Evolutionary conservation across 768 basidiomycete species (phyloP), one percentile per base, ranked within the genome.

Genomic region (Boletus pseudopeckii): DNA sequence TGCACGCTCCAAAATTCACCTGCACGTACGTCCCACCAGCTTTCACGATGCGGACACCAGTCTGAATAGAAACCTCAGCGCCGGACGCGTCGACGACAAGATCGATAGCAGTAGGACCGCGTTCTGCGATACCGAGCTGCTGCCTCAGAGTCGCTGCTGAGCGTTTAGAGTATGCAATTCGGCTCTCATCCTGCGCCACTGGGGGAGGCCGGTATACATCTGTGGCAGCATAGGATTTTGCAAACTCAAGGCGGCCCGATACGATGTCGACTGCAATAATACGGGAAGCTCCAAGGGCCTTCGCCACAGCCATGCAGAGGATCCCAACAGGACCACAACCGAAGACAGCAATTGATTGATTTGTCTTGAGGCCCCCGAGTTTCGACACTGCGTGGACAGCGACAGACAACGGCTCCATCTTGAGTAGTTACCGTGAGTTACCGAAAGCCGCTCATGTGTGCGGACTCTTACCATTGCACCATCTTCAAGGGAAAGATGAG

Each of bases 381-480:
- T 80, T 90, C 48, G 83, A 78, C 30, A 97, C 87, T 0, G 92
- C 87, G 70, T 98, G 95, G 13, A 97, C 81, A 4, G 84, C 96
- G 24, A 98, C 96, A 22, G 95, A 85, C 38, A 98, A 81, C 5
- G 96, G 96, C 70, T 98, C 96, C 76, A 97, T 93, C 91, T 92
- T 54, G 18, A 44, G 22, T 4, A 26, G 24, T 53, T 39, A 28
- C 39, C 32, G n/a, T 55, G 17, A 59, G 44, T 45, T 41, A 48
- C 18, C 15, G 32, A 42, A 45, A 55, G 32, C 4, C 3, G 18
- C 14, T 33, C 22, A n/a, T 28, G 18, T 28, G 2, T 24, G 37
- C 7, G 17, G 7, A 34, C n/a, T 54, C 75, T 46, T 52, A 90
- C 90, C 90, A 98, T 89, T 7, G 96, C 94, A 32, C 95, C 96